Evolutionary conservation across 208 protist genomes (phyloP).

Genomic region (Trypanosomatidae sp.): DNA sequence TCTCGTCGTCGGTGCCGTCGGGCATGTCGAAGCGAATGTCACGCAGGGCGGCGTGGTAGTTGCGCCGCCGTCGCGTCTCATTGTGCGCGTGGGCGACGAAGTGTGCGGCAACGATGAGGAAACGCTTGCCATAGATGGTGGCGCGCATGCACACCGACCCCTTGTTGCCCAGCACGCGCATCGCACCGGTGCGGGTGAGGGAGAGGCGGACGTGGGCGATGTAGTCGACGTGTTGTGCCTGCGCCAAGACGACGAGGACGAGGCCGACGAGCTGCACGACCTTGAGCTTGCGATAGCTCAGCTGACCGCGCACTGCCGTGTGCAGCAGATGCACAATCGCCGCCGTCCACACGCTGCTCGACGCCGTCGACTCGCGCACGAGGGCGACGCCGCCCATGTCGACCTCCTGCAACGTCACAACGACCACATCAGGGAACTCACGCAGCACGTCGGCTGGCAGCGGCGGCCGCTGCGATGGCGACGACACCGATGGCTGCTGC

Average conservation of each 20-base stretch:
- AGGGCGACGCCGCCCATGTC: conserved; percentile 71
- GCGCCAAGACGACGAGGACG: conserved; percentile 52
- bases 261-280: conserved; percentile 69
- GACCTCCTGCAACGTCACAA: conserved; percentile 76
- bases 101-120: conserved; percentile 85
- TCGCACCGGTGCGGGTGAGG: conserved; percentile 57
- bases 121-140: conserved; percentile 74
- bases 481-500: background rate
- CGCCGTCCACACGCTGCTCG: conserved; percentile 40
- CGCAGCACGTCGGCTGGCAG: background rate
- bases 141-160: conserved; percentile 77
- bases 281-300: conserved; percentile 45
- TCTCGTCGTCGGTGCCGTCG: conserved; percentile 44
- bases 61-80: conserved; percentile 39
- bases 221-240: conserved; percentile 34
- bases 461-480: background rate
- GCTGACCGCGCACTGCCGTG: conserved; percentile 13
- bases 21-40: conserved; percentile 54
- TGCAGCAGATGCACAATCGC: conserved; percentile 41
- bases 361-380: conserved; percentile 51
- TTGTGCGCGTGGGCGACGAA: conserved; percentile 88
- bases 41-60: conserved; percentile 59
- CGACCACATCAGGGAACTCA: conserved; percentile 56
- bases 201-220: conserved; percentile 55
- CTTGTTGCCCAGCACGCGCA: conserved; percentile 84